These are phyloP conservation scores for Porogramme epimiltina DNA, from an alignment of 1,284 basidiomycete species.

Conservation along the genomic window DNA sequence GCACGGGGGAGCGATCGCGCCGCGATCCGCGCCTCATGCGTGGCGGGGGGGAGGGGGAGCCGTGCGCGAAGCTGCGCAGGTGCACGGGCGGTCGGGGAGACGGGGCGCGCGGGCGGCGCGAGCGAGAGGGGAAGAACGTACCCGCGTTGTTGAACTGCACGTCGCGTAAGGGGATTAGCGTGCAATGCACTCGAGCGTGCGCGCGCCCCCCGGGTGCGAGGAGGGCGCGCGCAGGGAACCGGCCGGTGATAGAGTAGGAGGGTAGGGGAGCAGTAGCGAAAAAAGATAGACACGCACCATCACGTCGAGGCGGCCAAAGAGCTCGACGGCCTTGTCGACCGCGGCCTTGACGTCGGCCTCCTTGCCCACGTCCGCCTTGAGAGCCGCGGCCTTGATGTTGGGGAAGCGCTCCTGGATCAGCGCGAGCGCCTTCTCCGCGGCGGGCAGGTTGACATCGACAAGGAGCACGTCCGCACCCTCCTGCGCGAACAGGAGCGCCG, in stretches of 20 bases:
- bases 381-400: constrained; percentile 69
- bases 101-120: background rate
- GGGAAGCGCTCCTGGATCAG: constrained; percentile 71
- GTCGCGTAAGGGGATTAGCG: no score
- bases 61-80: no score
- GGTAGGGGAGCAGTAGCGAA: background rate
- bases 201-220: background rate
- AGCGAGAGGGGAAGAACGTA: constrained; percentile 23
- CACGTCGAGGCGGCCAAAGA: constrained; percentile 90
- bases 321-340: constrained; percentile 78
- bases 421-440: constrained; percentile 71
- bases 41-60: background rate
- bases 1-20: background rate
- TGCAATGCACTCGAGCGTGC: no score
- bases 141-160: constrained; percentile 88
- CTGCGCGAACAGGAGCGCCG: constrained; percentile 87
- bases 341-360: constrained; percentile 84
- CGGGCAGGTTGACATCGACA: constrained; percentile 83
- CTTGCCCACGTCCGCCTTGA: constrained; percentile 87
- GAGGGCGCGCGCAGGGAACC: background rate
- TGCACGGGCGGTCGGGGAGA: constrained; percentile 1
- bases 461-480: constrained; percentile 90
- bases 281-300: constrained; percentile 64
- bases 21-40: background rate
- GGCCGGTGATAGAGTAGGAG: background rate